Percentiles rank a stretch among this genome's conserved stretches.
Conservation (phyloP, 768 basidiomycete genomes). For the Porpolomopsis calyptriformis region DNA sequence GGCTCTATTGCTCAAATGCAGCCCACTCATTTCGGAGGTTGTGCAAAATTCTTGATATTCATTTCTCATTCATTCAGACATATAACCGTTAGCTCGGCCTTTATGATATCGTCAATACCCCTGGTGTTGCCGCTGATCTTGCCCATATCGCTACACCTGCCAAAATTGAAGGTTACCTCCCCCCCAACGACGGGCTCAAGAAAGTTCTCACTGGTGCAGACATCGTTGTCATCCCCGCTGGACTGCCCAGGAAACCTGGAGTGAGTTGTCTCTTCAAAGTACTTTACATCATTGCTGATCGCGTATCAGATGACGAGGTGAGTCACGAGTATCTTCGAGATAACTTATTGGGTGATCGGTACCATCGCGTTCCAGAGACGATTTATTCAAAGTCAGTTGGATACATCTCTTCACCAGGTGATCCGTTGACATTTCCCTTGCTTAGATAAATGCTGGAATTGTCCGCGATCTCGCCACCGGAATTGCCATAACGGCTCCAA, state of each 20-base stretch:
- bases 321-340: too few species aligned
- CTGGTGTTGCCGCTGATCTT: constrained; percentile 91
- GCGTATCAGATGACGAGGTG: constrained; percentile 42
- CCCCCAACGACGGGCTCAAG: constrained; percentile 71
- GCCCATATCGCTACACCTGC: constrained; percentile 88
- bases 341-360: too few species aligned
- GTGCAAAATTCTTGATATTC: constrained; percentile 1
- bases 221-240: constrained; percentile 91
- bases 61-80: constrained; percentile 2
- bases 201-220: constrained; percentile 79
- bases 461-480: constrained; percentile 87
- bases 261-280: constrained; percentile 41
- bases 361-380: constrained; percentile 56
- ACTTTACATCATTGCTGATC: constrained; percentile 6
- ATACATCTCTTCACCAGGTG: too few species aligned
- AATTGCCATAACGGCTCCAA: constrained; percentile 73
- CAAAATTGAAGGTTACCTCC: constrained; percentile 72
- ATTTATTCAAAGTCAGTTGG: constrained; percentile 77
- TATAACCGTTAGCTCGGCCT: constrained; percentile 54
- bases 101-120: constrained; percentile 96
- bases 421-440: too few species aligned
- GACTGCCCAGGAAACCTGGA: constrained; percentile 91
- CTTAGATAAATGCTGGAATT: constrained; percentile 94
- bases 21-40: constrained; percentile 72
- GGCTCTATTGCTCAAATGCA: constrained; percentile 81